Conservation (phyloP, 345 rosid species). For the sweet orange (Citrus sinensis) region DNA sequence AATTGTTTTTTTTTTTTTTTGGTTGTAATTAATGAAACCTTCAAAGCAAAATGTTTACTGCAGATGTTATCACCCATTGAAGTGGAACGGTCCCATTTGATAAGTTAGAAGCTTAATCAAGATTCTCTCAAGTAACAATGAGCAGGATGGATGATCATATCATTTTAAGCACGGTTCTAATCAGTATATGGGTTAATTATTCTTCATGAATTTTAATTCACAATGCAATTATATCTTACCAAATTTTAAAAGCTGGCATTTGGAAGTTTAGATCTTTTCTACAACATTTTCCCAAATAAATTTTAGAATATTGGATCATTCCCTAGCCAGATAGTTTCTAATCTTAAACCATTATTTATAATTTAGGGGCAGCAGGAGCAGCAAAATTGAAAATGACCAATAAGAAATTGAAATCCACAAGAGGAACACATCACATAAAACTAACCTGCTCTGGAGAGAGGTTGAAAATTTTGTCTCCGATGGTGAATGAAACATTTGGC, state of each 20-base stretch:
- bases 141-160: neutral
- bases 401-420: neutral
- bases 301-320: neutral
- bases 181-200: neutral
- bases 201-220: neutral
- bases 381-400: neutral
- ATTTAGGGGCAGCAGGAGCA: neutral
- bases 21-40: no score
- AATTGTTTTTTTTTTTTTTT: neutral
- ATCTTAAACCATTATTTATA: neutral
- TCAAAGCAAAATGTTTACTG: no score
- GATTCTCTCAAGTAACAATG: neutral
- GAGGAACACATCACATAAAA: neutral
- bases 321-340: neutral
- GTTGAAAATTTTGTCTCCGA: slow-evolving; percentile 49
- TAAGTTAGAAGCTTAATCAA: neutral
- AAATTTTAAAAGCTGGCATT: neutral
- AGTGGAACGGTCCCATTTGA: neutral
- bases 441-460: slow-evolving; percentile 73
- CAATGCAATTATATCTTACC: neutral
- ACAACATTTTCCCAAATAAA: neutral
- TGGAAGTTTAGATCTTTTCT: neutral
- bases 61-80: neutral
- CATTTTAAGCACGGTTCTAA: neutral
- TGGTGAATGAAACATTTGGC: slow-evolving; percentile 65